Conservation (phyloP, 1,284 basidiomycete genomes). For the Boletus smithii region DNA sequence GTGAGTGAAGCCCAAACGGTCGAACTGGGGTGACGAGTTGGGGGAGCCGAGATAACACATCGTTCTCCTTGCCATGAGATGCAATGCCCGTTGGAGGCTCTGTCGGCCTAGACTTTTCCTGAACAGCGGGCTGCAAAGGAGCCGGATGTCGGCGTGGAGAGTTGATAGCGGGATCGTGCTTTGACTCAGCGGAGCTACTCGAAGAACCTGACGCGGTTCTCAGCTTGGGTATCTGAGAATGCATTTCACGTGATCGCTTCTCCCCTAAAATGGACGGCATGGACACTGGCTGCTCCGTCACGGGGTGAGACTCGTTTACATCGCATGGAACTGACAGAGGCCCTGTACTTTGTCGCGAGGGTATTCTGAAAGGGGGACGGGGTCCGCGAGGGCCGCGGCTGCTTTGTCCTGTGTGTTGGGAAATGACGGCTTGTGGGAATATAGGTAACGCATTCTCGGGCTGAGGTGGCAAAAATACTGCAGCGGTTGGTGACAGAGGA, state of each 20-base stretch:
- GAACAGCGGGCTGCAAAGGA: conserved; percentile 8
- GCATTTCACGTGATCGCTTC: conserved; percentile 18
- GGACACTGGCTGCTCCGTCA: conserved; percentile 2
- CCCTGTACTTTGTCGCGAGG: conserved; percentile 15
- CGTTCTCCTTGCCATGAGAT: conserved; percentile 25
- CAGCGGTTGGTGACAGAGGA: conserved; percentile 5
- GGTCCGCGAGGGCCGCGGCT: conserved; percentile 16
- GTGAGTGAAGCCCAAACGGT: conserved; percentile 34
- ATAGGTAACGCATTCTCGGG: conserved; percentile 2
- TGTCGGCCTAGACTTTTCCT: conserved; percentile 1
- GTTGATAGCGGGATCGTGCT: not conserved
- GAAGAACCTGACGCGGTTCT: conserved; percentile 30
- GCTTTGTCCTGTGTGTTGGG: conserved; percentile 19
- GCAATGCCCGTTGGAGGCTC: not conserved
- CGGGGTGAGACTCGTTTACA: not conserved
- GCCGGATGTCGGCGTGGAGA: conserved; percentile 6
- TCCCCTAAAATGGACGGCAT: conserved; percentile 12
- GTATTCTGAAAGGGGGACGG: conserved; percentile 14
- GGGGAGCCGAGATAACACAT: conserved; percentile 30
- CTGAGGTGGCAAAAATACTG: conserved; percentile 1
- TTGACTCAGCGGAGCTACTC: conserved; percentile 18
- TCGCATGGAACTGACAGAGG: conserved; percentile 1
- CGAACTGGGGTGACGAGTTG: conserved; percentile 31
- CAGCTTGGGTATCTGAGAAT: conserved; percentile 31
- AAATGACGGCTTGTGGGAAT: not conserved